Evolutionary conservation across 2,329 filamentous ascomycete species (phyloP).

Genomic region (Ilyonectria robusta): DNA sequence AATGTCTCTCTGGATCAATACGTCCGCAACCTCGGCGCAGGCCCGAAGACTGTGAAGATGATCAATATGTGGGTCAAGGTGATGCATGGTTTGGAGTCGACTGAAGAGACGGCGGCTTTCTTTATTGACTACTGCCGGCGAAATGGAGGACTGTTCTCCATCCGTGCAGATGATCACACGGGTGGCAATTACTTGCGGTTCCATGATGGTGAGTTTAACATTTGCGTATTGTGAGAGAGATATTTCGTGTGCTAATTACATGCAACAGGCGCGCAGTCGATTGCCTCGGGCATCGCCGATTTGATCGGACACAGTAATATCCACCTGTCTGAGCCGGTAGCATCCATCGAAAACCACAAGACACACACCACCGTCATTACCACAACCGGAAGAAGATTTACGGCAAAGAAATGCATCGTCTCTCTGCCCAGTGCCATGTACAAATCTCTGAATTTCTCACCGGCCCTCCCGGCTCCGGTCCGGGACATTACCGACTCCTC

Average conservation of each 20-base stretch:
- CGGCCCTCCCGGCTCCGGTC: conserved; percentile 57
- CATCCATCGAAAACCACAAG: conserved; percentile 41
- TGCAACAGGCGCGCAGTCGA: conserved; percentile 42
- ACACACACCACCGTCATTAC: conserved; percentile 38
- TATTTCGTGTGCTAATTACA: neutral
- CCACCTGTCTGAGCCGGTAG: conserved; percentile 39
- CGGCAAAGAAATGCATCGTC: conserved; percentile 59
- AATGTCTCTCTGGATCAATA: conserved; percentile 53
- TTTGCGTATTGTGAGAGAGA: too few species aligned
- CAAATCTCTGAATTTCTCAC: conserved; percentile 61
- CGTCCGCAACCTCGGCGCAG: conserved; percentile 50
- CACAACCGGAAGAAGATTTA: conserved; percentile 42
- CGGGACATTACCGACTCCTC: conserved; percentile 53
- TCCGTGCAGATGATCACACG: conserved; percentile 53
- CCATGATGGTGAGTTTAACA: conserved; percentile 34
- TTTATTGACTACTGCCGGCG: conserved; percentile 57
- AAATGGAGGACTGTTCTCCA: conserved; percentile 51
- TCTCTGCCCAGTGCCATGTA: conserved; percentile 65
- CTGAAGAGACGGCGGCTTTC: conserved; percentile 53
- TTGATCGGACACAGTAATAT: conserved; percentile 43
- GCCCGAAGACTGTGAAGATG: conserved; percentile 50
- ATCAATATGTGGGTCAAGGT: conserved; percentile 54
- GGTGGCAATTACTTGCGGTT: conserved; percentile 55
- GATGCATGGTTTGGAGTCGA: conserved; percentile 56
- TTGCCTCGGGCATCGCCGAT: conserved; percentile 47